Percentiles rank a stretch among this genome's conserved stretches.
These are phyloP conservation scores for Eucalyptus fibrosa DNA, from an alignment of 345 rosid genomes.

Conservation along the genomic window DNA sequence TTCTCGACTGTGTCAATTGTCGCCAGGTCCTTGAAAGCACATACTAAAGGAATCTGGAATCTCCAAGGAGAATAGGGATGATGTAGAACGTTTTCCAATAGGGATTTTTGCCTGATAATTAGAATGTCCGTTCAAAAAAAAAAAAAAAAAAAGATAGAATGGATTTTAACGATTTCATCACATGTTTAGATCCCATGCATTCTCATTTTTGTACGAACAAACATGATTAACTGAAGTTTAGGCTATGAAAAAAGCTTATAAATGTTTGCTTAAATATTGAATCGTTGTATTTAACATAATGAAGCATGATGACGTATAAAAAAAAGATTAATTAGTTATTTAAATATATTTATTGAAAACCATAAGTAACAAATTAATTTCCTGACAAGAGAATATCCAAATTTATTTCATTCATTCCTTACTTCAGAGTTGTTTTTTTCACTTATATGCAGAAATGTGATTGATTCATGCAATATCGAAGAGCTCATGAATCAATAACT, in stretches of 20 bases:
- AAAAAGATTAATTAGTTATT: not conserved
- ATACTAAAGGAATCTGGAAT: too few species aligned
- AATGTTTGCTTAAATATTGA: not conserved
- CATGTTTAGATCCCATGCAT: too few species aligned
- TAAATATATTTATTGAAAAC: not conserved
- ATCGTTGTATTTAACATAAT: not conserved
- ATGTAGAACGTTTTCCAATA: not conserved
- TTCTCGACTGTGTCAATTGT: fast-evolving
- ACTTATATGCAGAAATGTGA: too few species aligned
- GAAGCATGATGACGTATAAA: not conserved
- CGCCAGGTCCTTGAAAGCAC: too few species aligned
- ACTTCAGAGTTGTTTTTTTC: too few species aligned
- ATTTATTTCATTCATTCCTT: not conserved
- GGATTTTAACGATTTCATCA: not conserved
- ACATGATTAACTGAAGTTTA: not conserved
- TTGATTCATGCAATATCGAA: too few species aligned
- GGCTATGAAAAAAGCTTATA: not conserved
- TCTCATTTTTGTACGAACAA: too few species aligned
- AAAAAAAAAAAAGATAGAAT: too few species aligned
- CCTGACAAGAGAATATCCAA: not conserved
- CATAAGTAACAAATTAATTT: not conserved
- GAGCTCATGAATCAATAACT: not conserved
- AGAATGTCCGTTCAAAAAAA: too few species aligned
- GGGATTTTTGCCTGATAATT: not conserved
- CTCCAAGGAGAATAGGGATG: not conserved